phyloP scores from a whole-genome alignment of 352 stramenopile species.

The Globisporangium camurandrum region DNA sequence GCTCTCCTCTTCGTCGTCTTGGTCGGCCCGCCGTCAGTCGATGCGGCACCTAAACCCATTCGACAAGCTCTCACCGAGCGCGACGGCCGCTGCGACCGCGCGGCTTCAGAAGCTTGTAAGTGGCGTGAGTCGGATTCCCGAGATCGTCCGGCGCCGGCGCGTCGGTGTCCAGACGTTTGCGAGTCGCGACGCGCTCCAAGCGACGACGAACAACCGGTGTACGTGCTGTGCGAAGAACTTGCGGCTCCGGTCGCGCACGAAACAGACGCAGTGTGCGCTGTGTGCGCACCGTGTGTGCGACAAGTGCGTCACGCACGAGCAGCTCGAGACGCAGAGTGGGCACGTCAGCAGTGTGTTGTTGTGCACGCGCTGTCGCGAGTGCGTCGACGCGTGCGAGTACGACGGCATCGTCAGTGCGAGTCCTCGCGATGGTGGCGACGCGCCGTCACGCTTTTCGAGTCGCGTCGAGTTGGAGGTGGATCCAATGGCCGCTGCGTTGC shows the following conservation, averaged over 20 bases:
- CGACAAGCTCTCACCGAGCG: slow-evolving; percentile 6
- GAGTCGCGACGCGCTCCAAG: slow-evolving; percentile 5
- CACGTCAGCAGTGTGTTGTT: slow-evolving; percentile 21
- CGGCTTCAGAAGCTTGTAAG: slow-evolving; percentile 20
- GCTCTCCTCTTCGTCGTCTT: too few relatives aligned
- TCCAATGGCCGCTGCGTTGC: background rate
- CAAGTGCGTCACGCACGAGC: slow-evolving; percentile 27
- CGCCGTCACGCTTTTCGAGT: background rate
- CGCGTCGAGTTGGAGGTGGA: slow-evolving; percentile 1
- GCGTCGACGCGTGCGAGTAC: slow-evolving; percentile 33
- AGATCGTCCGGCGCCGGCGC: slow-evolving; percentile 24
- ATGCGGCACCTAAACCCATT: slow-evolving; percentile 1
- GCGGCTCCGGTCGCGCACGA: slow-evolving; percentile 12
- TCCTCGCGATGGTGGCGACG: slow-evolving; percentile 7
- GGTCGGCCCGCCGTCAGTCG: slow-evolving; percentile 5
- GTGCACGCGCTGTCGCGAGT: slow-evolving; percentile 37
- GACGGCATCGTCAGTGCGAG: background rate
- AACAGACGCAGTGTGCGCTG: slow-evolving; percentile 26
- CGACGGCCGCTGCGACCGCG: slow-evolving; percentile 13
- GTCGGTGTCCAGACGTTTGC: slow-evolving; percentile 28
- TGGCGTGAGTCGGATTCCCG: slow-evolving; percentile 19
- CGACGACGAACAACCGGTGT: slow-evolving; percentile 26
- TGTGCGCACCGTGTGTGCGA: slow-evolving; percentile 43
- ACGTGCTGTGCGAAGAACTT: slow-evolving; percentile 40
- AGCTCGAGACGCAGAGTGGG: slow-evolving; percentile 32